Evolutionary conservation across 257 asterid genomes (phyloP), one percentile per base, ranked within the genome.

Genomic region (Solanum lycopersicoides): DNA sequence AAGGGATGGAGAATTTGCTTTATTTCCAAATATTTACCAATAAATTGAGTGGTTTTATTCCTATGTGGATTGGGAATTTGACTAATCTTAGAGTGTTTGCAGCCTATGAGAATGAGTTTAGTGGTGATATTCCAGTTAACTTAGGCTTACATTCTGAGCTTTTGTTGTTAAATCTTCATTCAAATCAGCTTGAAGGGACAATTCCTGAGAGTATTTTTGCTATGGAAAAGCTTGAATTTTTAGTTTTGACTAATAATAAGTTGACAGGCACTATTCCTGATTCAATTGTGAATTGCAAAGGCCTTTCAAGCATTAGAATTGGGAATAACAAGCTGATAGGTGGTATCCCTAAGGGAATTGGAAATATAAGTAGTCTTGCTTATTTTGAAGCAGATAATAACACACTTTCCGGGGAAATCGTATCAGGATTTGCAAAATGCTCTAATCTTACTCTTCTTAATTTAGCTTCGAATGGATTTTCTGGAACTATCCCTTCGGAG

Each of bases 371-470:
- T 80, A 90, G 99, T 92, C 98, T 97, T 82, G 88, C 98, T 37
- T 97, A 97, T 86, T 97, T 97, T 90, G 99, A 97, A 88, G 99
- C 97, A 2, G 97, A 94, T 87, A 91, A 94, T 45, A 97, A 97
- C 88, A 88, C 91, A 86, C 96, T 97, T 12, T 93, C 99, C 1
- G 99, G 99, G 34, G 98, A 91, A 92, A 95, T 97, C 86, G 94
- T 91, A 59, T 84, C 90, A n/a, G 99, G 94, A 80, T 95, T 97
- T 77, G 94, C 98, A 1, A 92, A 86, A 87, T 97, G 99, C 90
- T 84, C 93, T n/a, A 97, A 97, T 89, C 94, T 96, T 15, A 92
- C 96, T 41, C 98, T 97, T 45, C 97, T 97, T 65, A 97, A 96
- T 88, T 90, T 97, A 80, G 99, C 99, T 72, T 94, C 98, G 8